Evolutionary conservation across 345 rosid species (phyloP), one percentile per base, ranked within the genome.

Genomic region (Noccaea bulbosa): DNA sequence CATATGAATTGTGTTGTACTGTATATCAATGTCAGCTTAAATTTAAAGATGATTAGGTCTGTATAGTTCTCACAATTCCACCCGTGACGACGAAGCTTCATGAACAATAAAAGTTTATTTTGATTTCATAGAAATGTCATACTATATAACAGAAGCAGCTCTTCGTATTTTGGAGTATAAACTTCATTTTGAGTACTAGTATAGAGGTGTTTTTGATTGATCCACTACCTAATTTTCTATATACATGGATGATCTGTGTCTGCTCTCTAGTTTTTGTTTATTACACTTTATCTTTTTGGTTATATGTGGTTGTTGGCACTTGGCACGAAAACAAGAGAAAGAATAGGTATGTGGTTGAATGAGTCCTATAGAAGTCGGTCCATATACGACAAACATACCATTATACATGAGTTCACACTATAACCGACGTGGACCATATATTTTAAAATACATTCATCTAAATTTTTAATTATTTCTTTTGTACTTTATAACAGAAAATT

Each of bases 21-120:
- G 22, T 53, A 11, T 45, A 52, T 52, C 75, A 44, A 62, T 62
- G 47, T 62, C 37, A 62, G 44, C 27, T 8, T 55, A 30, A 30
- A 52, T 34, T 60, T 59, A 74, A 33, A 49, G 49, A 51, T 56
- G 2, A n/a, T 48, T 65, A 56, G 66, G 56, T 55, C 0, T 55
- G 17, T 11, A 17, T 47, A 40, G 27, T 65, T 56, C 41, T 38
- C 20, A 9, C 43, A 34, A 27, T 45, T 27, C 6, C 49, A 53
- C 74, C 74, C 78, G 78, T 75, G 70, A 67, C 70, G 52, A 75
- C 70, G 59, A 75, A 61, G 78, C 70, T 62, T 68, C 74, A 51
- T 45, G 44, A 75, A 38, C 78, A 45, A 53, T 57, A 27, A 5
- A 74, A 14, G 32, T 53, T 66, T 54, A 11, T 37, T 15, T 35